Base-by-base conservation (phyloP, 208 protist genomes). In the Crithidia mellificae region DNA sequence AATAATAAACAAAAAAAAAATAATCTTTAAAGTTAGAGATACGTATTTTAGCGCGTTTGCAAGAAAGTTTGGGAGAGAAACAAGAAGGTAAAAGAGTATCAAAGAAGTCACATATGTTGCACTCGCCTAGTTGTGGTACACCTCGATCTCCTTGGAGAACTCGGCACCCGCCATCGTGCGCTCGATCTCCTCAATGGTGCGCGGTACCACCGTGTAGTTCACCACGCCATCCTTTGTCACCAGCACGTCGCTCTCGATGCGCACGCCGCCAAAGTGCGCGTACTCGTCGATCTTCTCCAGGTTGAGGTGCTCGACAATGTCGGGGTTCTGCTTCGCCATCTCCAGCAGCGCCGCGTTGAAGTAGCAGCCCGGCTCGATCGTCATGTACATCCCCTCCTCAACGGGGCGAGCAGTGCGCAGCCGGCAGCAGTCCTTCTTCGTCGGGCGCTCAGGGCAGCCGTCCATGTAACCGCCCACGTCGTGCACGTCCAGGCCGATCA, bases 211-310 rank as follows among this genome's bases (percentile, higher is more conserved):
- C 4, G 90, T 95, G 73, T 83, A 91, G 74, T 97, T 97, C 24
- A 93, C 51, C 11, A 84, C 78, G 25, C 92, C 97, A 36, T 88
- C 76, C 25, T 85, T 83, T 8, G 98, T 99, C 9, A 99, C 90
- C 2, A 99, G 57, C 12, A 99, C 83, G 67, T 99, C 96, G 77
- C 99, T 99, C 80, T 99, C 98, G 56, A 99, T 98, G 36, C 98
- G 88, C 41, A 99, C 96, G 30, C 98, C 98, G 50, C 98, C 98
- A 85, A 99, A 97, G 1, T 77, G 32, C 68, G 78, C 84, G 74
- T 93, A 93, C 44, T 74, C 85, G 6, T 83, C 72, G 22, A 99
- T 65, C 39, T 88, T 87, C 9, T 92, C 78, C 44, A 86, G 59
- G 78, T 98, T 97, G 25, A 99, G 59, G 73, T 93, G 91, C 39